Conservation (phyloP, 495 filamentous ascomycete species). For the Xylaria castorea region DNA sequence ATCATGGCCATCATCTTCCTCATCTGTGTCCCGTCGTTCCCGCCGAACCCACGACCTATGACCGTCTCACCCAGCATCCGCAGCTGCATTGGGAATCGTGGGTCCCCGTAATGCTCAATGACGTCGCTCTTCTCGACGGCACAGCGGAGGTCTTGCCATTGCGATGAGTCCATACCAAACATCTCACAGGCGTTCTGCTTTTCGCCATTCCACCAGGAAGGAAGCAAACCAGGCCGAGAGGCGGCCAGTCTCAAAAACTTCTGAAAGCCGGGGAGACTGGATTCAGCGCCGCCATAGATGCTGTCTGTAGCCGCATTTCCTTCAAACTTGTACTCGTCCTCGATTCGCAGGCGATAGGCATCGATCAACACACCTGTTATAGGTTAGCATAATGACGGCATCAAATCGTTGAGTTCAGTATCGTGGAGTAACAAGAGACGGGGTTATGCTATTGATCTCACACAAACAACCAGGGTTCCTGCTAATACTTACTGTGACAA, state of each 20-base stretch:
- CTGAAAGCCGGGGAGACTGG: constrained; percentile 28
- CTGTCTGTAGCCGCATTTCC: constrained; percentile 32
- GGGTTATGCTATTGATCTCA: neutral
- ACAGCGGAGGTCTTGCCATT: constrained; percentile 32
- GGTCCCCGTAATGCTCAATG: constrained; percentile 47
- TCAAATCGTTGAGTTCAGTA: neutral
- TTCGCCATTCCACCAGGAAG: constrained; percentile 49
- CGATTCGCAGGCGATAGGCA: constrained; percentile 53
- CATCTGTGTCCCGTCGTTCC: constrained; percentile 1
- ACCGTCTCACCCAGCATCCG: constrained; percentile 38
- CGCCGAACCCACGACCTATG: constrained; percentile 8
- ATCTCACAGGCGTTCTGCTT: constrained; percentile 42
- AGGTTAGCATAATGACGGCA: neutral
- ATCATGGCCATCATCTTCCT: constrained; percentile 9
- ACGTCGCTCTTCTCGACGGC: constrained; percentile 47
- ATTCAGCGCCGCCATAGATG: constrained; percentile 40
- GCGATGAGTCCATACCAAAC: constrained; percentile 30
- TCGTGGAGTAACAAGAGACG: neutral
- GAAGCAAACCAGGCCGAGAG: constrained; percentile 40
- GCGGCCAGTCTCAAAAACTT: constrained; percentile 29
- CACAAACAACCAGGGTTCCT: neutral
- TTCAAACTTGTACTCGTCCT: constrained; percentile 44
- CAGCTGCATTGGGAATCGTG: constrained; percentile 54
- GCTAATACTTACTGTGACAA: constrained; percentile 14
- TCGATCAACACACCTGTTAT: constrained; percentile 50